A percentile compares a stretch with the other conserved stretches of the same genome.
phyloP scores from a whole-genome alignment of 805 yeast genomes.

The Zygosaccharomyces lentus region DNA sequence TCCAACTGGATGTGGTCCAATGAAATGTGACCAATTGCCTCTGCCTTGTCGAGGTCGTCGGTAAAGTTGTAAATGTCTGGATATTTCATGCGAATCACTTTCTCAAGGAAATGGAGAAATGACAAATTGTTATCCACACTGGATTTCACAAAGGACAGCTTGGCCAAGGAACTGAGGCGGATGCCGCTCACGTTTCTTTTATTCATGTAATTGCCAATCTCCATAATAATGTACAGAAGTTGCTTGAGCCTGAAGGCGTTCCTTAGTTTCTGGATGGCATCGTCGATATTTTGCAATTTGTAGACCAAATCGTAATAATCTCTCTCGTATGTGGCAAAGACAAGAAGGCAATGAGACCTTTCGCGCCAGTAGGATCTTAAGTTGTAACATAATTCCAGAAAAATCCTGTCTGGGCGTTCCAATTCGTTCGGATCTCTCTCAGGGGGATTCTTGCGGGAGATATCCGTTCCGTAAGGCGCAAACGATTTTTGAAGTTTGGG shows the following conservation, averaged over 20 bases:
- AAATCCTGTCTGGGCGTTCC: slow-evolving; percentile 67
- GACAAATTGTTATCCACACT: slow-evolving; percentile 66
- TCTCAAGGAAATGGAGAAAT: slow-evolving; percentile 71
- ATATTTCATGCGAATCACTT: slow-evolving; percentile 57
- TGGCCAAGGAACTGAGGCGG: slow-evolving; percentile 60
- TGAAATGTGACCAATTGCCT: slow-evolving; percentile 54
- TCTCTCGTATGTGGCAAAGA: slow-evolving; percentile 53
- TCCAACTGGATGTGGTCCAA: slow-evolving; percentile 60
- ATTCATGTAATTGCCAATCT: slow-evolving; percentile 78
- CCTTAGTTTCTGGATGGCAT: slow-evolving; percentile 50
- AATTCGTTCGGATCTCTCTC: slow-evolving; percentile 46
- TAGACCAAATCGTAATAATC: slow-evolving; percentile 59
- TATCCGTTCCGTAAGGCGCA: slow-evolving; percentile 60
- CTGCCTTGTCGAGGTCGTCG: slow-evolving; percentile 52
- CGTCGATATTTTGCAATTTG: slow-evolving; percentile 56
- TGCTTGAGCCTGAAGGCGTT: slow-evolving; percentile 51
- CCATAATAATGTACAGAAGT: slow-evolving; percentile 61
- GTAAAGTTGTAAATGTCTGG: slow-evolving; percentile 60
- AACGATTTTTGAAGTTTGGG: slow-evolving; percentile 51
- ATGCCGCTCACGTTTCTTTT: slow-evolving; percentile 72
- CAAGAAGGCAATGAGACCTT: slow-evolving; percentile 57
- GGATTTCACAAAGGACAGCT: slow-evolving; percentile 63
- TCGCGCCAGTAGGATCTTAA: slow-evolving; percentile 68
- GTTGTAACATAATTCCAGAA: slow-evolving; percentile 62
- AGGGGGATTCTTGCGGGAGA: slow-evolving; percentile 32